Conservation (phyloP, 805 yeast species). For the Wickerhamiella spandovensis region DNA sequence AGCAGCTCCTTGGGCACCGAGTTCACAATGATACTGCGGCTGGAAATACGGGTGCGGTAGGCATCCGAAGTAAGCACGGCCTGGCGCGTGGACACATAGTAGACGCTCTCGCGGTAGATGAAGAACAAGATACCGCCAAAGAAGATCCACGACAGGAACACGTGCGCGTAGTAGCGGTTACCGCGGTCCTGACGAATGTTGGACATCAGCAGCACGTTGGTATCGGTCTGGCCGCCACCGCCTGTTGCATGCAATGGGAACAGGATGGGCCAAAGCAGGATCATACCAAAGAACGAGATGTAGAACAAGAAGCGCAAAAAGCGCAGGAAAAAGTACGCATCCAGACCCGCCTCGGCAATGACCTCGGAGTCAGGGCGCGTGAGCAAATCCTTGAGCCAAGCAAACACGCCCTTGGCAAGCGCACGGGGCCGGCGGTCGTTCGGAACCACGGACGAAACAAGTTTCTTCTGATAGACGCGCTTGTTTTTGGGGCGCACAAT, state of each 20-base stretch:
- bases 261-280: constrained; percentile 48
- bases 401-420: constrained; percentile 49
- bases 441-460: constrained; percentile 44
- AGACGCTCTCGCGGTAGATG: constrained; percentile 70
- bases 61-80: constrained; percentile 72
- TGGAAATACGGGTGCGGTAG: constrained; percentile 58
- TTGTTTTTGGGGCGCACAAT: constrained; percentile 50
- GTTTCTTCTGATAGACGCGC: constrained; percentile 75
- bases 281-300: constrained; percentile 41
- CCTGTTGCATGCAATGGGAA: constrained; percentile 73
- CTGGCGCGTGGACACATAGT: constrained; percentile 61
- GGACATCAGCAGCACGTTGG: constrained; percentile 65
- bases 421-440: constrained; percentile 45
- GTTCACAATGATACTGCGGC: constrained; percentile 75
- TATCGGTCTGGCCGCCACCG: constrained; percentile 41
- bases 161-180: constrained; percentile 74
- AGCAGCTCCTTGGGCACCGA: constrained; percentile 65
- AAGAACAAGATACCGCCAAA: constrained; percentile 58
- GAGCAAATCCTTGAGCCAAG: constrained; percentile 57
- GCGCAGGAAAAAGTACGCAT: constrained; percentile 81
- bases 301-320: constrained; percentile 47
- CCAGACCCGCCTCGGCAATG: constrained; percentile 81
- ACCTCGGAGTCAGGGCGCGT: constrained; percentile 60
- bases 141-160: constrained; percentile 63
- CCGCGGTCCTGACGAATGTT: constrained; percentile 39